These are phyloP conservation scores for Lipomyces starkeyi DNA, from an alignment of 805 yeast genomes.

Conservation along the genomic window DNA sequence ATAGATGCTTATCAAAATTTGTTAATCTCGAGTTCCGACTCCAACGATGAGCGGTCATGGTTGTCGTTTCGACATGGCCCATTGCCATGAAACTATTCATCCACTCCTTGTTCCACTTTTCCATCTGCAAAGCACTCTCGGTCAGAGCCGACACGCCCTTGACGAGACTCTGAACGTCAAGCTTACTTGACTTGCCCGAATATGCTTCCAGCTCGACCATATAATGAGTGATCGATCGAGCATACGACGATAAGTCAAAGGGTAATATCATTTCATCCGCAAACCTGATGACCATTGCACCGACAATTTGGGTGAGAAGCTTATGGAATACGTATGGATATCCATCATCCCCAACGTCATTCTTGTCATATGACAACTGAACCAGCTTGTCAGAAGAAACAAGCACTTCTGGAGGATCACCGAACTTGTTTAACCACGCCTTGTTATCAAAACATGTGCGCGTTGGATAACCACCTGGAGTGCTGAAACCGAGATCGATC, in stretches of 20 bases:
- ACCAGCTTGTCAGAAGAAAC: constrained; percentile 12
- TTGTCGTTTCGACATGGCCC: constrained; percentile 38
- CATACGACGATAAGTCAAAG: constrained; percentile 52
- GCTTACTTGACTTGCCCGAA: constrained; percentile 17
- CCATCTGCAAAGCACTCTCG: constrained; percentile 52
- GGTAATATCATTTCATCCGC: constrained; percentile 56
- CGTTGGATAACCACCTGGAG: constrained; percentile 62
- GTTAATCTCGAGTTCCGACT: constrained; percentile 51
- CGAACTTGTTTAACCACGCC: constrained; percentile 68
- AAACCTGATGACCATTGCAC: constrained; percentile 56
- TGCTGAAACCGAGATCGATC: constrained; percentile 63
- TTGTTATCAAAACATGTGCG: constrained; percentile 74
- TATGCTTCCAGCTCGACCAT: constrained; percentile 23
- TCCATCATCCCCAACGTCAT: constrained; percentile 20
- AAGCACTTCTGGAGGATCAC: constrained; percentile 54
- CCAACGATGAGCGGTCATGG: constrained; percentile 34
- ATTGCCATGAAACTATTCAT: constrained; percentile 55
- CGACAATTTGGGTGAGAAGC: constrained; percentile 59
- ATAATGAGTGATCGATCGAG: constrained; percentile 40
- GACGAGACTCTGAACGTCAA: constrained; percentile 33
- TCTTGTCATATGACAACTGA: not conserved
- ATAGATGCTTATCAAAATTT: constrained; percentile 50
- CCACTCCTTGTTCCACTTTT: constrained; percentile 42
- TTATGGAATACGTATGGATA: constrained; percentile 61
- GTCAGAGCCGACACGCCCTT: constrained; percentile 40